phyloP scores from a whole-genome alignment of 176 grass and related monocot species.

The Metroxylon sagu region DNA sequence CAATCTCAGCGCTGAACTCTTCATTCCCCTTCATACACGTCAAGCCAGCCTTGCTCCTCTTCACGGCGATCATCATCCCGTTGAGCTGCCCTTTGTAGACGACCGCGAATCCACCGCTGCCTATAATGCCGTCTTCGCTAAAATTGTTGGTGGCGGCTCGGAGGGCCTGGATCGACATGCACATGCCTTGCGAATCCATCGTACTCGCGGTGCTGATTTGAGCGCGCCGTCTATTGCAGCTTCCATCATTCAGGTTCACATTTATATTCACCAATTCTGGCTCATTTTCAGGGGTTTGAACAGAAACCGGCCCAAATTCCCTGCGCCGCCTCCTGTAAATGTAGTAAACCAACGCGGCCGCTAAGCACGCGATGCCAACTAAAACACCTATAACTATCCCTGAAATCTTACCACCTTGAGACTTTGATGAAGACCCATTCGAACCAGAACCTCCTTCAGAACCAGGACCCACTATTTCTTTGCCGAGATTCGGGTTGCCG shows the following conservation, averaged over 20 bases:
- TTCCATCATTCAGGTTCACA: background rate
- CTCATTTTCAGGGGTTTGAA: slow-evolving; percentile 29
- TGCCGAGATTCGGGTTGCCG: slow-evolving; percentile 45
- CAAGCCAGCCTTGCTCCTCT: slow-evolving; percentile 47
- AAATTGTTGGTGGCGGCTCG: slow-evolving; percentile 78
- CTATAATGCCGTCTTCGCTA: slow-evolving; percentile 53
- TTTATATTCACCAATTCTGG: slow-evolving; percentile 31
- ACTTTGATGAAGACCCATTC: too few relatives aligned
- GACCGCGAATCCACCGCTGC: slow-evolving; percentile 80
- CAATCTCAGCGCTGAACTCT: slow-evolving; percentile 94
- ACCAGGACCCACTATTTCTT: slow-evolving; percentile 15
- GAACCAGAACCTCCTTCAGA: slow-evolving; percentile 12
- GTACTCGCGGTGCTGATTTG: slow-evolving; percentile 22
- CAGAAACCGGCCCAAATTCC: slow-evolving; percentile 42
- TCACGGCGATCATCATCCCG: slow-evolving; percentile 71
- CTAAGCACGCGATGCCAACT: slow-evolving; percentile 27
- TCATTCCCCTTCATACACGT: slow-evolving; percentile 77
- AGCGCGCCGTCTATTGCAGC: slow-evolving; percentile 3
- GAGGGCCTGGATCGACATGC: slow-evolving; percentile 51
- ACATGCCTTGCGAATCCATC: slow-evolving; percentile 47
- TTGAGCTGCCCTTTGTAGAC: slow-evolving; percentile 77
- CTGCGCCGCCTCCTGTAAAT: slow-evolving; percentile 36
- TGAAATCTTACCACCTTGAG: slow-evolving; percentile 23
- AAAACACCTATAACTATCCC: slow-evolving; percentile 47
- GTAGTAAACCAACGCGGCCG: slow-evolving; percentile 20